Conservation (phyloP, 352 stramenopile species). For the Globisporangium spiculum region DNA sequence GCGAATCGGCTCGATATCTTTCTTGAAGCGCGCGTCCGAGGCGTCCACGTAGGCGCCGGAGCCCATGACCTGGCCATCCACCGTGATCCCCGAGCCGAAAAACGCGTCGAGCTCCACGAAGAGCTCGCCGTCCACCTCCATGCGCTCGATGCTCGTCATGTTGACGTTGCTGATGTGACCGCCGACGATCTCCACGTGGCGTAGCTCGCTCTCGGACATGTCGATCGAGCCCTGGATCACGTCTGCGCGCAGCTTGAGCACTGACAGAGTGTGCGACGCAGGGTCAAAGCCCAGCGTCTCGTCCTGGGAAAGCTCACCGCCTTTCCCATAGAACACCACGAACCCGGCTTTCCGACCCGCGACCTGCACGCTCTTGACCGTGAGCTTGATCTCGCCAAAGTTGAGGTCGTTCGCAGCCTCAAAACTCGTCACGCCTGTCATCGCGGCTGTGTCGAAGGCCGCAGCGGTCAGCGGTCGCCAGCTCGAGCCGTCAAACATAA, state of each 20-base stretch:
- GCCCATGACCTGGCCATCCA: slow-evolving; percentile 88
- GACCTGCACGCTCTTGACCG: slow-evolving; percentile 61
- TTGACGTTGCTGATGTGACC: slow-evolving; percentile 79
- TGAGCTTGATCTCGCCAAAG: slow-evolving; percentile 69
- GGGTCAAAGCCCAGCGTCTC: slow-evolving; percentile 64
- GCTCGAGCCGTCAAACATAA: slow-evolving; percentile 55
- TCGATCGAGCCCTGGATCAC: slow-evolving; percentile 73
- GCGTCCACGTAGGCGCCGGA: slow-evolving; percentile 90
- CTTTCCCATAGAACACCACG: slow-evolving; percentile 71
- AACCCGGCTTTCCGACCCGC: slow-evolving; percentile 45
- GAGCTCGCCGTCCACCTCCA: slow-evolving; percentile 77
- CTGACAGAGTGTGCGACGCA: slow-evolving; percentile 31
- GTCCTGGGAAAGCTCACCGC: slow-evolving; percentile 58
- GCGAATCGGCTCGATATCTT: slow-evolving; percentile 45
- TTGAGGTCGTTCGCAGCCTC: slow-evolving; percentile 70
- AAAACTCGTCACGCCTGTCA: slow-evolving; percentile 57
- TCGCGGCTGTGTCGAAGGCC: slow-evolving; percentile 57
- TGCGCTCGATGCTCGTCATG: slow-evolving; percentile 61
- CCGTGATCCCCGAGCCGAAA: slow-evolving; percentile 80
- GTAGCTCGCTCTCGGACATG: slow-evolving; percentile 69
- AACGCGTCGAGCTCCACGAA: slow-evolving; percentile 83
- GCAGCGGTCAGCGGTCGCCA: slow-evolving; percentile 70
- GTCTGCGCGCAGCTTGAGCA: slow-evolving; percentile 43
- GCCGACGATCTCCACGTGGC: slow-evolving; percentile 64
- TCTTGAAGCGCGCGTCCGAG: slow-evolving; percentile 89